Conservation (phyloP, 2,329 filamentous ascomycete species). For the Rutstroemia sp. region DNA sequence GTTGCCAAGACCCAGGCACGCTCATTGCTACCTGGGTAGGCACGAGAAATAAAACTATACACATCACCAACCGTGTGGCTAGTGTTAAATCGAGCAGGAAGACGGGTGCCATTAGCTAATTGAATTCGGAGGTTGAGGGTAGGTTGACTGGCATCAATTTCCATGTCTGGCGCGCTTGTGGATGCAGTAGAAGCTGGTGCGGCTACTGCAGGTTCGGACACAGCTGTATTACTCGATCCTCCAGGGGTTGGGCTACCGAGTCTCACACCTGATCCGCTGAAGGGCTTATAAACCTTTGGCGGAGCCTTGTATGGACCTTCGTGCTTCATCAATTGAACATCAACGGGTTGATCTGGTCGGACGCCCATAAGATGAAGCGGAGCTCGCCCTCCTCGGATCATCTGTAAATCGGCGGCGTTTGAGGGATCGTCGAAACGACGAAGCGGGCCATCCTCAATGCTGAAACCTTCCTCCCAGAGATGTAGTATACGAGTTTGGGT, state of each 20-base stretch:
- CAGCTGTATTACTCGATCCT: slow-evolving; percentile 34
- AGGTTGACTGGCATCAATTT: slow-evolving; percentile 59
- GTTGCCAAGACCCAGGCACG: slow-evolving; percentile 71
- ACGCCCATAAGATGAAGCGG: slow-evolving; percentile 75
- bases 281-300: slow-evolving; percentile 71
- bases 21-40: slow-evolving; percentile 47
- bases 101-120: slow-evolving; percentile 66
- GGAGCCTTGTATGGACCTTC: slow-evolving; percentile 65
- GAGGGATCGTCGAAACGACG: slow-evolving; percentile 72
- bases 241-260: slow-evolving; percentile 73
- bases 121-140: slow-evolving; percentile 67
- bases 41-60: slow-evolving; percentile 64
- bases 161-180: slow-evolving; percentile 30
- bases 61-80: slow-evolving; percentile 71
- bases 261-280: slow-evolving; percentile 62
- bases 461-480: slow-evolving; percentile 79
- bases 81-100: slow-evolving; percentile 77
- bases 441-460: slow-evolving; percentile 73
- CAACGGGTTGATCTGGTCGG: slow-evolving; percentile 64
- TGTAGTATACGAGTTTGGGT: slow-evolving; percentile 63
- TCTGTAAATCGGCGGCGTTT: slow-evolving; percentile 62
- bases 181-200: slow-evolving; percentile 23
- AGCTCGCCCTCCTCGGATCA: slow-evolving; percentile 71
- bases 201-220: slow-evolving; percentile 31
- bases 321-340: slow-evolving; percentile 68